Base-by-base conservation (phyloP, 148 eudicot genomes). In the Fagopyrum homotropicum region DNA sequence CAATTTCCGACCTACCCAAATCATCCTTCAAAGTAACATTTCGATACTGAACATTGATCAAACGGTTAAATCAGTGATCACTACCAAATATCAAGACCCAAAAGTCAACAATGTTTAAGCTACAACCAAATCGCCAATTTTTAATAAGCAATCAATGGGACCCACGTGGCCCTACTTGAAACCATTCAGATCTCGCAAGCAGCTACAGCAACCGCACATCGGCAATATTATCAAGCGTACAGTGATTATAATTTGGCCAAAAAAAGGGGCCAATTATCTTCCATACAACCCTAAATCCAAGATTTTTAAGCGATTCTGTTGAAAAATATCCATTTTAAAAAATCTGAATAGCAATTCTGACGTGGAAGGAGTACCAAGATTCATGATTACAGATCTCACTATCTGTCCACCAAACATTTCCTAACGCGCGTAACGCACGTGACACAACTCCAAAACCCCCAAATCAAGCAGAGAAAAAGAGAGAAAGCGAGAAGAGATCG, bases 361-460 rank as follows among this genome's bases (percentile, higher is more conserved):
- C 47, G 46, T 66, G 71, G 17, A 29, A 59, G 59, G 59, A 22
- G 59, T 4, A 55, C 7, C 5, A 22, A 55, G 59, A 55, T 51
- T 22, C 64, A 57, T 57, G 64, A 57, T 57, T 19, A 57, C 35
- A 57, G 64, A 57, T 57, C 69, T 30, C 69, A 30, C 15, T 63
- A 63, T 63, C 45, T 63, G 40, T 35, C 40, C 69, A 63, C 69
- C 45, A 63, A 35, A 63, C 69, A 12, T 15, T 63, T 63, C 69
- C 45, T 7, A 29, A 59, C 64, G 64, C 30, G 29, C 63, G 4
- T 3, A 6, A 29, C 68, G 9, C 45, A 14, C 71, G 71, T 66
- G 71, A 64, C 40, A 35, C 40, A 35, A 35, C 40, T 35, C 47
- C 71, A 9, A 15, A n/a, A 66, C 11, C 45, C 69, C 69, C 69